Conservation (phyloP, 2,329 filamentous ascomycete species). For the Ophidiomyces ophidiicola region DNA sequence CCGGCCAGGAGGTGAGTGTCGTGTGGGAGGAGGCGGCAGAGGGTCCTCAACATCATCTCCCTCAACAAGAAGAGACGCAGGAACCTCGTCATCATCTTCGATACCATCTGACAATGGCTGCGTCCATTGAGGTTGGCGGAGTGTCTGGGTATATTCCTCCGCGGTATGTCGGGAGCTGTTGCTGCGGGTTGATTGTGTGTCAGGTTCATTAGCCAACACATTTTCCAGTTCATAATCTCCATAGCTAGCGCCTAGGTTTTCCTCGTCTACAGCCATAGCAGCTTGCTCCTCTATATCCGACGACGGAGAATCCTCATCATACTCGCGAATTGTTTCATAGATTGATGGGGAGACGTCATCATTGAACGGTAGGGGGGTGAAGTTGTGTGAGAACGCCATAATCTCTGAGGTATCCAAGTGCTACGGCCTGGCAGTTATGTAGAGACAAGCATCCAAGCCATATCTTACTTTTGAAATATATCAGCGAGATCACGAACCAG, state of each 20-base stretch:
- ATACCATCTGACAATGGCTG: constrained; percentile 20
- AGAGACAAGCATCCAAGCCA: no score
- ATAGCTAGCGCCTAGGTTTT: constrained; percentile 39
- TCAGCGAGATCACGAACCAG: no score
- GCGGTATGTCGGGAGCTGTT: constrained; percentile 14
- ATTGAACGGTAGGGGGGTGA: constrained; percentile 38
- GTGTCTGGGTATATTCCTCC: background rate
- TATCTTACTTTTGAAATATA: no score
- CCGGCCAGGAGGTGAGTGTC: constrained; percentile 19
- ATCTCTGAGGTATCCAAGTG: constrained; percentile 1
- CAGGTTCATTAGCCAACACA: constrained; percentile 40
- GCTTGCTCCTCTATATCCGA: constrained; percentile 37
- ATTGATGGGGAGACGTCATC: constrained; percentile 26
- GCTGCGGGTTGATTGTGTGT: constrained; percentile 38
- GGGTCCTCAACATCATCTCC: constrained; percentile 32
- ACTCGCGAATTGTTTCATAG: constrained; percentile 21
- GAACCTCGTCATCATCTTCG: constrained; percentile 39
- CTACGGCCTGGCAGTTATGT: no score
- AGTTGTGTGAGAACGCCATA: constrained; percentile 43
- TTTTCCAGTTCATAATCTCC: constrained; percentile 47
- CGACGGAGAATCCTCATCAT: constrained; percentile 25
- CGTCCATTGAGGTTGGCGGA: constrained; percentile 21
- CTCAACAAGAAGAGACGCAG: constrained; percentile 51
- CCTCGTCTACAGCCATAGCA: constrained; percentile 39
- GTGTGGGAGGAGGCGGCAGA: constrained; percentile 30